These are phyloP conservation scores for Hanseniaspora valbyensis DNA, from an alignment of 805 yeast genomes.

Conservation along the genomic window DNA sequence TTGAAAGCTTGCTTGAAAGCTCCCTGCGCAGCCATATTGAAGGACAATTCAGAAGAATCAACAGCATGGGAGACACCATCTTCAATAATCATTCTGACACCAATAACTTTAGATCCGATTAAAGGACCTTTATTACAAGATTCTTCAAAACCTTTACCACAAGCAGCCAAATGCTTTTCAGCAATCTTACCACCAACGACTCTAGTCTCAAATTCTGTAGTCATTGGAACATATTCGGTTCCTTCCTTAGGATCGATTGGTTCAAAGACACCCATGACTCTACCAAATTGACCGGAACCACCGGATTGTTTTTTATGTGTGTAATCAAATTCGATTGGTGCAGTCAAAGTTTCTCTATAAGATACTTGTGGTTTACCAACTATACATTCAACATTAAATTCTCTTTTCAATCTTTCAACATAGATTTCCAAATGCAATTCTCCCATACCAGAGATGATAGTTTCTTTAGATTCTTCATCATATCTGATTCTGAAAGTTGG, in stretches of 20 bases:
- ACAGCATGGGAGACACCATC: constrained; percentile 98
- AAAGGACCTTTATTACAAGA: constrained; percentile 93
- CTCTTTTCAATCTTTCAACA: constrained; percentile 96
- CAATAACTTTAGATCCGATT: constrained; percentile 86
- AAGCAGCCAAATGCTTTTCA: constrained; percentile 86
- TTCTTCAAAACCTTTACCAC: constrained; percentile 92
- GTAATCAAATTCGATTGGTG: constrained; percentile 70
- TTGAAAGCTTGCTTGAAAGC: constrained; percentile 89
- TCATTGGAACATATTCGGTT: constrained; percentile 12
- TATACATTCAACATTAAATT: constrained; percentile 85
- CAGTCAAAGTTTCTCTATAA: constrained; percentile 81
- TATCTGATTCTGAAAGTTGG: constrained; percentile 92
- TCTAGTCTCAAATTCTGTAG: constrained; percentile 58
- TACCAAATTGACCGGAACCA: constrained; percentile 99
- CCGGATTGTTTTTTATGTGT: constrained; percentile 97
- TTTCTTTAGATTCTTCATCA: constrained; percentile 87
- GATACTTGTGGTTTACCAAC: constrained; percentile 98
- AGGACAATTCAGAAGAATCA: constrained; percentile 91
- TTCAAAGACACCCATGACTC: constrained; percentile 75
- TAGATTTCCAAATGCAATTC: constrained; percentile 94
- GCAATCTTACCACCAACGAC: constrained; percentile 96
- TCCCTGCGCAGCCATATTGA: constrained; percentile 80
- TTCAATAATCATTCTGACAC: constrained; percentile 82
- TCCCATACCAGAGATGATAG: constrained; percentile 91
- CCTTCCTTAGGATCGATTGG: constrained; percentile 42